Evolutionary conservation across 2,329 filamentous ascomycete species (phyloP).

Genomic region (Pleurostoma richardsiae): DNA sequence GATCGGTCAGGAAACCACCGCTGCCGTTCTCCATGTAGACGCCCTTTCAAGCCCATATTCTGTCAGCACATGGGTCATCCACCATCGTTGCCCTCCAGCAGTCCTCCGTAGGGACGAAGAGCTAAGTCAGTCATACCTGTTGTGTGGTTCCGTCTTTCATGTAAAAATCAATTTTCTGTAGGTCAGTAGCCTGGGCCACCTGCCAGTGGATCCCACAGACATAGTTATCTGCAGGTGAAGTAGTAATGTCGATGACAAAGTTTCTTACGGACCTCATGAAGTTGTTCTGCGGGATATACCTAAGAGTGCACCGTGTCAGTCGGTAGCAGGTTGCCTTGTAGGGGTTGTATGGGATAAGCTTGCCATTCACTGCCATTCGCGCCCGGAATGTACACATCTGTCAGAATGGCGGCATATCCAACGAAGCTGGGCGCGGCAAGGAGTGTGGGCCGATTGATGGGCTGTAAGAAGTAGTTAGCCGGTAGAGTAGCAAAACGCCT

Average conservation of each 20-base stretch:
- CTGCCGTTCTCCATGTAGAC: slow-evolving; percentile 44
- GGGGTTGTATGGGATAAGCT: neutral
- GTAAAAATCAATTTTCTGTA: slow-evolving; percentile 58
- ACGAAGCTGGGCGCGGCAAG: neutral
- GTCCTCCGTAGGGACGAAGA: too few species aligned
- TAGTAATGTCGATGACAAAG: slow-evolving; percentile 6
- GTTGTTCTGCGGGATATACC: neutral
- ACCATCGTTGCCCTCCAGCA: too few species aligned
- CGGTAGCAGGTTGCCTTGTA: neutral
- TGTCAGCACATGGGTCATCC: too few species aligned
- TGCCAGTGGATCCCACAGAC: slow-evolving; percentile 14
- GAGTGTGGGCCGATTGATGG: neutral
- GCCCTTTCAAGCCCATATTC: too few species aligned
- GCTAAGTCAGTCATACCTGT: slow-evolving; percentile 28
- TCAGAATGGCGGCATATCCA: neutral
- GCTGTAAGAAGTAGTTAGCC: neutral
- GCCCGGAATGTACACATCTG: neutral
- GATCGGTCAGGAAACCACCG: slow-evolving; percentile 54
- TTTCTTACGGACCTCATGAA: slow-evolving; percentile 4
- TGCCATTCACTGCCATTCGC: neutral
- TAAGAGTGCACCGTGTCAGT: too few species aligned
- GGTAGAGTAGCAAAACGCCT: too few species aligned
- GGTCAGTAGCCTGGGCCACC: slow-evolving; percentile 19
- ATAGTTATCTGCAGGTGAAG: neutral
- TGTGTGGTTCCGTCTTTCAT: slow-evolving; percentile 42